phyloP scores from a whole-genome alignment of 768 basidiomycete species.

The Phlegmacium glaucopus region DNA sequence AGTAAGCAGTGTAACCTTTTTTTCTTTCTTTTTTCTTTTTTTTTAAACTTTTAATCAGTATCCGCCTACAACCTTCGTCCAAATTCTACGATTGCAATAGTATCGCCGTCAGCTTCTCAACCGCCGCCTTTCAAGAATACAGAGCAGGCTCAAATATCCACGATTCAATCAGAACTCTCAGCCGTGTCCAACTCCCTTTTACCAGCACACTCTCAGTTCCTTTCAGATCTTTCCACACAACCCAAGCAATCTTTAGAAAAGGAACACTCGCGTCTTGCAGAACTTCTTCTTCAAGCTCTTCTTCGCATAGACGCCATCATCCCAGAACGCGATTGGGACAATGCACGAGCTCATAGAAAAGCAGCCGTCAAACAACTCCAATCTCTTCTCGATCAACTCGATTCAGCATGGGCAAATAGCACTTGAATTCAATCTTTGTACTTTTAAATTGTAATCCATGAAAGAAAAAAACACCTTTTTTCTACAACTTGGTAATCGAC shows the following conservation, averaged over 20 bases:
- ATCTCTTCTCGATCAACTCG: conserved; percentile 73
- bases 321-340: conserved; percentile 71
- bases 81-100: conserved; percentile 67
- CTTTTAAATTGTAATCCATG: conserved; percentile 2
- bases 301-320: conserved; percentile 81
- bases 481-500: conserved; percentile 32
- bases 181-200: conserved; percentile 37
- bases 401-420: conserved; percentile 55
- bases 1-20: conserved; percentile 27
- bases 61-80: conserved; percentile 71
- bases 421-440: conserved; percentile 6
- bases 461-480: neutral
- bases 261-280: conserved; percentile 61
- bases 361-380: conserved; percentile 86
- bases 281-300: conserved; percentile 83
- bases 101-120: conserved; percentile 30
- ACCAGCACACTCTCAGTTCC: conserved; percentile 14
- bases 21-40: neutral
- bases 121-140: conserved; percentile 31
- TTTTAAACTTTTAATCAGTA: conserved; percentile 35
- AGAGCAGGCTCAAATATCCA: conserved; percentile 48
- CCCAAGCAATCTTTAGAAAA: conserved; percentile 19
- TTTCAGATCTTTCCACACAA: conserved; percentile 17
- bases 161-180: conserved; percentile 53
- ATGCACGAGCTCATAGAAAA: conserved; percentile 79